A percentile compares a stretch with the other conserved stretches of the same genome.
Evolutionary conservation across 2,329 filamentous ascomycete genomes (phyloP).

Genomic region (Macrophomina phaseolina): DNA sequence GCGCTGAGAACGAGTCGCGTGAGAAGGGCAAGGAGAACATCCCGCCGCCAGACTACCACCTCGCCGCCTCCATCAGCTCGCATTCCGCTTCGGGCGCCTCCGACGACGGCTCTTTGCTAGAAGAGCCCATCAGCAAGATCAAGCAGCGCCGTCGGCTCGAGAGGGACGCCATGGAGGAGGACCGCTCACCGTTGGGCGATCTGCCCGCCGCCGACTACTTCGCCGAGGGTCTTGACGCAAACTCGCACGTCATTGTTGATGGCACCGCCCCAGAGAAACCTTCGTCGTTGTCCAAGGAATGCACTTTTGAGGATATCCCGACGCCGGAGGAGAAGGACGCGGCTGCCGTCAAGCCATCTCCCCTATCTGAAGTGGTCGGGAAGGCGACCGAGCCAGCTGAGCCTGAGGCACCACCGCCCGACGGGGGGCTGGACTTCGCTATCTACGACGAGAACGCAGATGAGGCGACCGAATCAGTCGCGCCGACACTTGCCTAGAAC

Average conservation of each 20-base stretch:
- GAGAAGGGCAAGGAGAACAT: slow-evolving; percentile 89
- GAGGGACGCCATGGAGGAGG: slow-evolving; percentile 49
- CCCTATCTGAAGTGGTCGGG: not conserved
- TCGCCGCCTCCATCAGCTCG: slow-evolving; percentile 2
- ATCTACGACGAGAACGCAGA: slow-evolving; percentile 20
- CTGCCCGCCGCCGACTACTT: slow-evolving; percentile 46
- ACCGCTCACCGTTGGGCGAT: slow-evolving; percentile 45
- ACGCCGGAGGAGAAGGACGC: not conserved
- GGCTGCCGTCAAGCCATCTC: not conserved
- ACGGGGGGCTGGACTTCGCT: slow-evolving; percentile 12
- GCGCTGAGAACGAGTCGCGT: slow-evolving; percentile 61
- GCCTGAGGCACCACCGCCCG: not conserved
- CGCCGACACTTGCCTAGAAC: not conserved
- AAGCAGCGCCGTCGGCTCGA: slow-evolving; percentile 36
- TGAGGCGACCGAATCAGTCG: not conserved
- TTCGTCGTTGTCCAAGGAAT: slow-evolving; percentile 43
- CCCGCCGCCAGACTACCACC: slow-evolving; percentile 63
- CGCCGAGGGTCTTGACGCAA: slow-evolving; percentile 43
- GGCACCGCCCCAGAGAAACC: slow-evolving; percentile 40
- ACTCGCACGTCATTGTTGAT: slow-evolving; percentile 44
- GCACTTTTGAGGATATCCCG: slow-evolving; percentile 32
- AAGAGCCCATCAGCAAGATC: slow-evolving; percentile 35
- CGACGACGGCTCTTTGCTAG: slow-evolving; percentile 29
- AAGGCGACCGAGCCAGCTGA: not conserved
- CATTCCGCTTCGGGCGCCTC: slow-evolving; percentile 24